Evolutionary conservation across 139 green algal genomes (phyloP).

Genomic region (Chlorella ohadii): DNA sequence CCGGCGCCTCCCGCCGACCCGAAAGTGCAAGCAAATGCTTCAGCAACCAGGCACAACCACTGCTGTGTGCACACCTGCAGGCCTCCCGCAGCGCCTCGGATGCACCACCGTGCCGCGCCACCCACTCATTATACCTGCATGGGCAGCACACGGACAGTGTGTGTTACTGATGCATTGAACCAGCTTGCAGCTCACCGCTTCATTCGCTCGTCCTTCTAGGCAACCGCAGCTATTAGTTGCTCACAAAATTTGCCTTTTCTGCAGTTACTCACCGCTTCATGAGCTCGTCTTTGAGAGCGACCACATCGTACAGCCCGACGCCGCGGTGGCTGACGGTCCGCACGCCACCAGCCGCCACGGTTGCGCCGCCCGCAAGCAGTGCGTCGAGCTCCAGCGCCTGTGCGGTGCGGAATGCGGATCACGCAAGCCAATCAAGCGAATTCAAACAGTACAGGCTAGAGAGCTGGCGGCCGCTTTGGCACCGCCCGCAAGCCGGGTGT

Average conservation of each 20-base stretch:
- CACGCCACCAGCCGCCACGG: constrained; percentile 33
- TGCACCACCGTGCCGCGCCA: constrained; percentile 31
- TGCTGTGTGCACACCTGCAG: constrained; percentile 30
- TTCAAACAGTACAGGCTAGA: too few species aligned
- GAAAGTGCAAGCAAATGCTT: too few species aligned
- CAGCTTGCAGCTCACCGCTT: neutral
- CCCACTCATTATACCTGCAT: constrained; percentile 41
- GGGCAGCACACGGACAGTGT: too few species aligned
- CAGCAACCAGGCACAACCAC: too few species aligned
- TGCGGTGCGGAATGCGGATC: neutral
- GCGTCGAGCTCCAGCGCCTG: constrained; percentile 23
- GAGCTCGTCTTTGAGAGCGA: constrained; percentile 48
- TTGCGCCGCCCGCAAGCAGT: neutral
- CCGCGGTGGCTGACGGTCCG: constrained; percentile 25
- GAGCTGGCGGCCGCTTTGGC: too few species aligned
- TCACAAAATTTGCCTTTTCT: too few species aligned
- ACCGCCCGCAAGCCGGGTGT: too few species aligned
- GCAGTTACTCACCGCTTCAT: too few species aligned
- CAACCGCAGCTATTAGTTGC: neutral
- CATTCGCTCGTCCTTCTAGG: neutral
- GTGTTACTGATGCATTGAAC: too few species aligned
- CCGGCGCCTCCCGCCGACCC: too few species aligned
- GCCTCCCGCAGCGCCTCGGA: constrained; percentile 51
- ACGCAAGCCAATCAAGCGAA: too few species aligned
- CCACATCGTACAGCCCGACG: constrained; percentile 46